Evolutionary conservation across 306 rosid species (phyloP).

Genomic region (Betula pendula): DNA sequence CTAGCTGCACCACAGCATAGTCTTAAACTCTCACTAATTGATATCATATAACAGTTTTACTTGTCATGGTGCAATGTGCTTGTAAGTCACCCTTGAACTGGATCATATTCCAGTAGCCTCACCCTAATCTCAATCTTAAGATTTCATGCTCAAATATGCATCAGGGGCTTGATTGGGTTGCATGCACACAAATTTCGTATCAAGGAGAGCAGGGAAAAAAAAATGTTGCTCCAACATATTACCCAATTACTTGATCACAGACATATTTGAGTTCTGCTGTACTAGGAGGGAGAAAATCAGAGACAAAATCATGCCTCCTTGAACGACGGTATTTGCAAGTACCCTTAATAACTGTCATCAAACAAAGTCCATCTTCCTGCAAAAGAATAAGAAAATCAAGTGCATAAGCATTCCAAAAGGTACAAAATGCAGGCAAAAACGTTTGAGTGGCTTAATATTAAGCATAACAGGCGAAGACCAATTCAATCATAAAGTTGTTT

Average conservation of each 20-base stretch:
- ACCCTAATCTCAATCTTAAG: neutral
- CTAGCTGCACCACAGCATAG: neutral
- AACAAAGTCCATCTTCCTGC: slow-evolving; percentile 84
- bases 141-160: neutral
- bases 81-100: slow-evolving; percentile 3
- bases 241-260: slow-evolving; percentile 62
- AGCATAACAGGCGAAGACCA: neutral
- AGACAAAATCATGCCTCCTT: slow-evolving; percentile 52
- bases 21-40: neutral
- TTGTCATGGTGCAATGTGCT: neutral
- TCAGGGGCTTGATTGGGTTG: neutral
- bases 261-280: slow-evolving; percentile 51
- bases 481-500: neutral
- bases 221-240: slow-evolving; percentile 27
- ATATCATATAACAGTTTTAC: neutral
- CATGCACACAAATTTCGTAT: neutral
- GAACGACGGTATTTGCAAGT: slow-evolving; percentile 72
- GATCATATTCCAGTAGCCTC: neutral
- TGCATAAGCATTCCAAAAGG: neutral
- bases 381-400: neutral
- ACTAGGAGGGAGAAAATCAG: slow-evolving; percentile 78
- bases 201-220: neutral
- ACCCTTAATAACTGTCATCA: slow-evolving; percentile 78
- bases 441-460: neutral
- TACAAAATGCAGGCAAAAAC: neutral